A percentile compares a stretch with the other conserved stretches of the same genome.
Conservation (phyloP, 202 grass and related monocot genomes). For the Brachypodium distachyon region DNA sequence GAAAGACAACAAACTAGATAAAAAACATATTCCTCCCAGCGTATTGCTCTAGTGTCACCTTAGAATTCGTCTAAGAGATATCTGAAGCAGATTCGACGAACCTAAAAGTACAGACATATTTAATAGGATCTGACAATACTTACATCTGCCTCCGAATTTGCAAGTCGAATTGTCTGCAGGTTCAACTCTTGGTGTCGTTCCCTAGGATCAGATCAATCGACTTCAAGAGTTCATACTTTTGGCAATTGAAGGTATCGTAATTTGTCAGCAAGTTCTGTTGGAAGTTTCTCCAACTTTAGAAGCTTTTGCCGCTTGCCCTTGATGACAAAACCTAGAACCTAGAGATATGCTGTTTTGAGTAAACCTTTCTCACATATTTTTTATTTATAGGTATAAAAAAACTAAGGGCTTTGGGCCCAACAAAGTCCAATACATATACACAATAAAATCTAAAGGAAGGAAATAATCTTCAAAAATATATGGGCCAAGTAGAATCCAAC, state of each 20-base stretch:
- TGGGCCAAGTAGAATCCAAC: not conserved
- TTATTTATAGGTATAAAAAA: too few species aligned
- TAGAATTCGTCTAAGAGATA: too few species aligned
- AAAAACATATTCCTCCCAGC: not conserved
- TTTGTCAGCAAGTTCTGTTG: not conserved
- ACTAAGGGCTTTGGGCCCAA: not conserved
- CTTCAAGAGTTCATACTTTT: not conserved
- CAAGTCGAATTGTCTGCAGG: not conserved
- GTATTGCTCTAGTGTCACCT: too few species aligned
- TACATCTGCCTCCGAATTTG: not conserved
- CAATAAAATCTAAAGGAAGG: not conserved
- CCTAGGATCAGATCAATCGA: not conserved
- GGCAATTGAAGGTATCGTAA: not conserved
- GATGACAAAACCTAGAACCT: conserved; percentile 10
- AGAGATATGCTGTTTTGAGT: not conserved
- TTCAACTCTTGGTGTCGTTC: not conserved
- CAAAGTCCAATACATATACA: not conserved
- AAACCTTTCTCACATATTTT: not conserved
- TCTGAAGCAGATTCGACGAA: too few species aligned
- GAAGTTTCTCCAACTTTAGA: not conserved
- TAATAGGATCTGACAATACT: not conserved
- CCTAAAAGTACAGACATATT: not conserved
- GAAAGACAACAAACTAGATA: not conserved
- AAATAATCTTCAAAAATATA: not conserved
- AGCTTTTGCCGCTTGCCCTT: not conserved